phyloP scores from a whole-genome alignment of 805 yeast genomes.

The Pichia cephalocereana region DNA sequence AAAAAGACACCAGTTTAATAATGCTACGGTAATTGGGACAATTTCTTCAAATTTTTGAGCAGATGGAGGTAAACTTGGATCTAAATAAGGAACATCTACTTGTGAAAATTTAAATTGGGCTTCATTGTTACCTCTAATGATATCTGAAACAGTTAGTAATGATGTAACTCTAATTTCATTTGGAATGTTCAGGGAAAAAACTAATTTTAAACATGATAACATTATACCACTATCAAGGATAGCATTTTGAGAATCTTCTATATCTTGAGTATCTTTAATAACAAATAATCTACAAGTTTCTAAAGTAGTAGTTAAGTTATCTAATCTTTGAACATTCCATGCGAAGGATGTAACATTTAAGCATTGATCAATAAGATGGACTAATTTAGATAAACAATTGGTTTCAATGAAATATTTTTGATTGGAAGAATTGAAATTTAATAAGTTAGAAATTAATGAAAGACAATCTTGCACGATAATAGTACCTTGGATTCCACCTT shows the following conservation, averaged over 20 bases:
- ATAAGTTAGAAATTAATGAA: conserved; percentile 58
- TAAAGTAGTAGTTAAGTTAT: conserved; percentile 56
- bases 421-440: conserved; percentile 79
- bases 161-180: conserved; percentile 59
- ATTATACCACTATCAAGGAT: conserved; percentile 56
- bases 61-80: conserved; percentile 38
- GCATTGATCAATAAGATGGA: conserved; percentile 55
- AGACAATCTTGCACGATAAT: conserved; percentile 88
- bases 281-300: conserved; percentile 70
- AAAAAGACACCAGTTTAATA: conserved; percentile 74
- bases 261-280: conserved; percentile 59
- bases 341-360: conserved; percentile 27
- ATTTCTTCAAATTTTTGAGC: conserved; percentile 27
- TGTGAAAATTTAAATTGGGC: conserved; percentile 66
- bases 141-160: conserved; percentile 65
- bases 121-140: conserved; percentile 56
- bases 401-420: conserved; percentile 86
- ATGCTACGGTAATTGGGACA: conserved; percentile 64
- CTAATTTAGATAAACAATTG: conserved; percentile 60
- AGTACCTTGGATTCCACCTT: conserved; percentile 85
- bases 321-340: conserved; percentile 72
- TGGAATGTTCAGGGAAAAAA: conserved; percentile 59
- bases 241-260: conserved; percentile 50
- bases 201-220: conserved; percentile 55
- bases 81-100: conserved; percentile 88